Base-by-base conservation (phyloP, 345 rosid genomes). In the Clarkia xantiana region DNA sequence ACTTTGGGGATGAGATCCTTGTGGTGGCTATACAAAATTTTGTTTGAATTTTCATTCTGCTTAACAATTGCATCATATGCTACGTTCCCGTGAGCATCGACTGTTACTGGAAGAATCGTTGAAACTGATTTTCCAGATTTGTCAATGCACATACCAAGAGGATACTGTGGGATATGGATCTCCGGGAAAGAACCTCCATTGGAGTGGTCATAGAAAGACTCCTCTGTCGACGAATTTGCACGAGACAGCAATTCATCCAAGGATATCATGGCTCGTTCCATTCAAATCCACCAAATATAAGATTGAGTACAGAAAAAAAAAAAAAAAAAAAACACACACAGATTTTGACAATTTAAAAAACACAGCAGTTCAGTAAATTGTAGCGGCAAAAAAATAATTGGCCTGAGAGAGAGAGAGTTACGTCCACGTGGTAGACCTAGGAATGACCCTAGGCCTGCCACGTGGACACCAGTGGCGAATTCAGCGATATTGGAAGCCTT, bases 141-240 rank as follows among this genome's bases (percentile, higher is more conserved):
- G 15, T 61, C 66, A 65, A 85, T 74, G 46, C 90, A 85, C 81
- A 91, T 86, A 45, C 70, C 96, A 47, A 91, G 93, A 44, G 96
- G 96, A 44, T 79, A 91, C 65, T 86, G 98, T 4, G 89, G 83
- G 42, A 91, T 25, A 50, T 70, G 98, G 50, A 86, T 91, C 78
- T 91, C 98, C 0, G 98, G 96, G 56, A 91, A 91, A 1, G 96
- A 94, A 53, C 98, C 97, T 14, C 96, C 98, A 69, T 86, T 2
- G 62, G 83, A 43, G 96, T 86, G 98, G 61, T 91, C 98, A 46
- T 91, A 91, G 54, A 58, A 65, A 16, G 84, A 47, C 1, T 77
- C 11, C 10, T 65, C 51, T 3, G 71, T 64, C n/a, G 94, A 72
- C 63, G n/a, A n/a, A n/a, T 86, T 91, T 3, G 96, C 0, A 86